Conservation (phyloP, 495 filamentous ascomycete species). For the Xylaria acuta region DNA sequence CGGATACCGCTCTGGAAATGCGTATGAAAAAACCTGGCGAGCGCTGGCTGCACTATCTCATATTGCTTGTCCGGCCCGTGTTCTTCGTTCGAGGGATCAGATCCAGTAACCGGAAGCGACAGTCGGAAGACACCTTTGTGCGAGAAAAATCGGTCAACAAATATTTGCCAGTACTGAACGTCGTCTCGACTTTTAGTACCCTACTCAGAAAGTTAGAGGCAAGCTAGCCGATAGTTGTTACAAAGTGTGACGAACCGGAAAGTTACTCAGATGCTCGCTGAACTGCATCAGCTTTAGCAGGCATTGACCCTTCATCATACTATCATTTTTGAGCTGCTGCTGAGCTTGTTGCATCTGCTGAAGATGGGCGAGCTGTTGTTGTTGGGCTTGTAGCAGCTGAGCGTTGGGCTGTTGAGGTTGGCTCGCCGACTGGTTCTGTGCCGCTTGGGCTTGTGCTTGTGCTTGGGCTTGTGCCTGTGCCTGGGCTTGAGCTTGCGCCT, state of each 20-base stretch:
- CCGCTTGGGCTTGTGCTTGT: too few species aligned
- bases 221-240: background rate
- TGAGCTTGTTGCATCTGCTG: constrained; percentile 36
- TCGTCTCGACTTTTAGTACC: constrained; percentile 64
- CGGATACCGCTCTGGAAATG: constrained; percentile 84
- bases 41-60: constrained; percentile 74
- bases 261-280: constrained; percentile 71
- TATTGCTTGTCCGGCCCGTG: constrained; percentile 69
- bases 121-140: constrained; percentile 71
- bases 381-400: constrained; percentile 50
- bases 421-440: constrained; percentile 46
- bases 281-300: constrained; percentile 72
- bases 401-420: constrained; percentile 21
- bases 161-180: constrained; percentile 72
- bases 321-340: constrained; percentile 58
- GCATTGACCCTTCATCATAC: constrained; percentile 59
- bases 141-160: constrained; percentile 80
- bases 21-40: constrained; percentile 81
- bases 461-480: too few species aligned
- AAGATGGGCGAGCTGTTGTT: constrained; percentile 41
- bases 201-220: constrained; percentile 41
- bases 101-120: constrained; percentile 53
- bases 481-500: too few species aligned
- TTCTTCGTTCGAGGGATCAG: constrained; percentile 42
- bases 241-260: constrained; percentile 55